Base-by-base conservation (phyloP, 2,329 filamentous ascomycete genomes). In the Penicillium vulpinum region DNA sequence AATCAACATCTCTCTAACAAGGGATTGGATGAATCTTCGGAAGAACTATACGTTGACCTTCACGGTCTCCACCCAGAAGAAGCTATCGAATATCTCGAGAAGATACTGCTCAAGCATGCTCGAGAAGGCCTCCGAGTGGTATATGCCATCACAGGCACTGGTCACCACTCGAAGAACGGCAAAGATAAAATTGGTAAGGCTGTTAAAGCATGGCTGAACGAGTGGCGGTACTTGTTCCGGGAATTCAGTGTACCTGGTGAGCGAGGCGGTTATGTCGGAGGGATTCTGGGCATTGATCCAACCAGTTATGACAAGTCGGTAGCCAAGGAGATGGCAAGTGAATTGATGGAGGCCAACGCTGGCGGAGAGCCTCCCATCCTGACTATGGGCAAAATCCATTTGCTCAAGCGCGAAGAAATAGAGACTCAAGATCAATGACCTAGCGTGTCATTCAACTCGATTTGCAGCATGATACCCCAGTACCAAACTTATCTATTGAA, bases 1-100 rank as follows among this genome's bases (percentile, higher is more conserved):
- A 97, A 97, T 73, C 90, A 88, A 74, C 84, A 87, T 69, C 79
- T 78, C 59, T 72, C 75, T 31, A 72, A 69, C 40, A 70, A 67
- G 22, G 71, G 72, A n/a, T 63, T 74, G 28, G 73, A 78, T 28
- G 79, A 78, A 58, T 77, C 77, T 31, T 70, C 73, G 3, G 81
- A 85, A 39, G 94, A 99, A 77, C 85, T 97, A 41, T 99, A 95
- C 75, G 89, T 97, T 52, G 94, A 99, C 75, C 81, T 99, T 31
- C 94, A 99, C 74, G 94, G 94, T n/a, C 84, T 99, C n/a, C 94
- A 97, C 70, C 92, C 94, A 0, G 93, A 97, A 70, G 94, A 99
- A 79, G 94, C 93, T 5, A 91, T 97, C 39, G 90, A 94, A 63
- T 97, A 97, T 68, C 84, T 99, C 4, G 91, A 94, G 74, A 88